Conservation (phyloP, 306 rosid genomes). For the Medicago ruthenica region DNA sequence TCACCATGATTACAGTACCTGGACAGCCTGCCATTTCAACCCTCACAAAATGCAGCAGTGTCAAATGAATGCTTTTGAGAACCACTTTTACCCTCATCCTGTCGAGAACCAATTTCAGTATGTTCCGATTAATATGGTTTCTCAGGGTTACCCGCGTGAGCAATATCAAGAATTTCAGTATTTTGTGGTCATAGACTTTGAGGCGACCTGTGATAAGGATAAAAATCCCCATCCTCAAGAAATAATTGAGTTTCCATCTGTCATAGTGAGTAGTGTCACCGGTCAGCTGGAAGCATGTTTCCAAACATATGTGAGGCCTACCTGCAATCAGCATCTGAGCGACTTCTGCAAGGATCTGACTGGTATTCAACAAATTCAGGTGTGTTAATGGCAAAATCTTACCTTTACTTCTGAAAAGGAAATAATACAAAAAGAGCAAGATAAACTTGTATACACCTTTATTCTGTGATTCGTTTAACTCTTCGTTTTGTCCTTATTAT, state of each 20-base stretch:
- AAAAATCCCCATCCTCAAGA: constrained; percentile 91
- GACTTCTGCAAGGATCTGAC: constrained; percentile 94
- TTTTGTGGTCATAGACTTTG: constrained; percentile 97
- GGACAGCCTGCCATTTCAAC: constrained; percentile 68
- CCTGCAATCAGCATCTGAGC: constrained; percentile 79
- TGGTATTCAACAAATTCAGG: constrained; percentile 97
- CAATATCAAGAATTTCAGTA: constrained; percentile 88
- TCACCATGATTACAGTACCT: constrained; percentile 66
- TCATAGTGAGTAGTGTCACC: constrained; percentile 83
- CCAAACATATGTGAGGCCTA: constrained; percentile 93
- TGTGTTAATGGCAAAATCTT: constrained; percentile 49
- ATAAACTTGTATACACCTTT: constrained; percentile 14
- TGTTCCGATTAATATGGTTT: constrained; percentile 66
- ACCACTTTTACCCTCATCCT: constrained; percentile 69
- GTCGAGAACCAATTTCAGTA: constrained; percentile 65
- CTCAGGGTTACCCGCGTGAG: constrained; percentile 72
- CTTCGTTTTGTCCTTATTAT: background rate
- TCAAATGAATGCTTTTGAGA: constrained; percentile 73
- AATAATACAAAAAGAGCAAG: constrained; percentile 3
- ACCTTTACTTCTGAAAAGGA: constrained; percentile 32
- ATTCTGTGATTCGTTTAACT: constrained; percentile 12
- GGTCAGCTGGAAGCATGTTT: constrained; percentile 95
- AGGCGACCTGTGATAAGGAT: constrained; percentile 93
- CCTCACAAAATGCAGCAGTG: constrained; percentile 78
- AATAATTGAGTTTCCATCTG: constrained; percentile 97